Evolutionary conservation across 208 protist genomes (phyloP).

Genomic region (Giardia duodenalis): DNA sequence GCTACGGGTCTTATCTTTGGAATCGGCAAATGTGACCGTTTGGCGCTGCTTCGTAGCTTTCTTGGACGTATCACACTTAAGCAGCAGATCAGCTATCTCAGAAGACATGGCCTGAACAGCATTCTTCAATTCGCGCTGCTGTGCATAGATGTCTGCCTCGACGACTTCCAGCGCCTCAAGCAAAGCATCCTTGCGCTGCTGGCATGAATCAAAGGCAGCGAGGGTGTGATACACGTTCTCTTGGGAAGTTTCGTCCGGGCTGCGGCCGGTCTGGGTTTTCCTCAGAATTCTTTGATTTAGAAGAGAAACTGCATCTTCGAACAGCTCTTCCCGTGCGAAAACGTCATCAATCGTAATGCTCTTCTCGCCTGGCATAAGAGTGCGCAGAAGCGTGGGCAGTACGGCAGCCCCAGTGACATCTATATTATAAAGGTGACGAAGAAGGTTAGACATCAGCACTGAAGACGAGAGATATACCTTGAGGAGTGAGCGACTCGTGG

Average conservation of each 20-base stretch:
- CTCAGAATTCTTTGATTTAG: background rate
- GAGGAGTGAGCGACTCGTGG: background rate
- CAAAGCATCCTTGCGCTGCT: background rate
- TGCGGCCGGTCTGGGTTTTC: background rate
- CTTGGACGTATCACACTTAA: background rate
- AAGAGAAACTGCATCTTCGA: background rate
- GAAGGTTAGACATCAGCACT: background rate
- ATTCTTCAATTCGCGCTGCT: conserved; percentile 1
- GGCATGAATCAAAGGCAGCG: background rate
- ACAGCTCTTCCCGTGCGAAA: background rate
- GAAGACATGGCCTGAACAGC: background rate
- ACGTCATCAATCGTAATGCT: background rate
- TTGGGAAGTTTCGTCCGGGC: background rate
- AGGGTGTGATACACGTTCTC: background rate
- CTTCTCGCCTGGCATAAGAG: background rate
- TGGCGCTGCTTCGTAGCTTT: background rate
- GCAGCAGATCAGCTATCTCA: background rate
- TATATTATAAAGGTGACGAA: background rate
- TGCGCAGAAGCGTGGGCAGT: background rate
- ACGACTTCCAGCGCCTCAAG: background rate
- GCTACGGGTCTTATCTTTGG: too few species aligned
- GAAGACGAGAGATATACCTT: background rate
- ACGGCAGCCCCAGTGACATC: background rate
- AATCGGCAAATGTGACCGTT: background rate
- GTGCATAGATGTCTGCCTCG: background rate